phyloP scores from a whole-genome alignment of 2,329 filamentous ascomycete species.

The Cladophialophora chaetospira region DNA sequence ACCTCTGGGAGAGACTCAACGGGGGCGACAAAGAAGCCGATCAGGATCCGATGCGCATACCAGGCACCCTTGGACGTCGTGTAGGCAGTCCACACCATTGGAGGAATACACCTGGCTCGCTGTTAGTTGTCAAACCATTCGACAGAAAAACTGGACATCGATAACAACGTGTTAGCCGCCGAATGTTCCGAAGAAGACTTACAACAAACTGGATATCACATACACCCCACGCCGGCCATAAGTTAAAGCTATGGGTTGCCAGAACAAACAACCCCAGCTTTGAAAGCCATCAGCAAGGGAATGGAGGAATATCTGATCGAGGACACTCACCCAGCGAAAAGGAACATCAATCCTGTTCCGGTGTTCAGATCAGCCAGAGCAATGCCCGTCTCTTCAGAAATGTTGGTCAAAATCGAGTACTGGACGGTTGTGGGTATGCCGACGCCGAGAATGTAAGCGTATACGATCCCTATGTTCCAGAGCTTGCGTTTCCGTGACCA shows the following conservation, averaged over 20 bases:
- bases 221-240: slow-evolving; percentile 40
- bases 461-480: slow-evolving; percentile 46
- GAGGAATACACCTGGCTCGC: slow-evolving; percentile 32
- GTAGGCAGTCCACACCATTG: slow-evolving; percentile 49
- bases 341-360: slow-evolving; percentile 45
- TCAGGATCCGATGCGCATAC: slow-evolving; percentile 48
- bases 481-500: slow-evolving; percentile 49
- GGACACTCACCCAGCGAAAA: slow-evolving; percentile 37
- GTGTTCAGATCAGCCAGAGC: slow-evolving; percentile 40
- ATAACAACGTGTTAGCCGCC: too few species aligned
- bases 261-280: slow-evolving; percentile 47
- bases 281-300: slow-evolving; percentile 44
- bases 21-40: slow-evolving; percentile 45
- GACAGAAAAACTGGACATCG: too few species aligned
- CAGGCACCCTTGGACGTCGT: slow-evolving; percentile 49
- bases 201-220: slow-evolving; percentile 33
- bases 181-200: too few species aligned
- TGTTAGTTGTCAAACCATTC: neutral
- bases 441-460: slow-evolving; percentile 43
- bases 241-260: slow-evolving; percentile 50
- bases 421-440: slow-evolving; percentile 43
- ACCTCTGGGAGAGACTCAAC: slow-evolving; percentile 47
- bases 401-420: slow-evolving; percentile 43
- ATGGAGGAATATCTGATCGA: too few species aligned
- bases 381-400: slow-evolving; percentile 42